Conservation (phyloP, 257 asterid genomes). For the Solanum pennellii region DNA sequence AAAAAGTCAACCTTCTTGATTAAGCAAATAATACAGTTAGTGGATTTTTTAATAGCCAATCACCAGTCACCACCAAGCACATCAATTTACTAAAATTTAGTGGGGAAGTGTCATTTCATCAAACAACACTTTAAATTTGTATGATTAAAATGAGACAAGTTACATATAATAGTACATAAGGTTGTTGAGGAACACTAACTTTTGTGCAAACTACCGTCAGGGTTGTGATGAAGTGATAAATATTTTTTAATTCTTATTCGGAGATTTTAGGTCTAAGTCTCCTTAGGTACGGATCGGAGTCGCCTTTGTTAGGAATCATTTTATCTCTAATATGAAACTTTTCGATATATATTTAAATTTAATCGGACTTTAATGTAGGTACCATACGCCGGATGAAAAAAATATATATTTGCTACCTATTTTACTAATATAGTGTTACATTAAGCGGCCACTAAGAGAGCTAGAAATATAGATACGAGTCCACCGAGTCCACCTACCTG, state of each 20-base stretch:
- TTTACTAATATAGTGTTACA: not conserved
- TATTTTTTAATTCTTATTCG: too few species aligned
- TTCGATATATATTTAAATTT: accelerated
- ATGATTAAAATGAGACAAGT: not conserved
- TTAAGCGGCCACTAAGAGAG: not conserved
- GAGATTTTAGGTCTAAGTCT: too few species aligned
- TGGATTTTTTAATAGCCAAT: not conserved
- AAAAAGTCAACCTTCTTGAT: not conserved
- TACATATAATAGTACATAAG: not conserved
- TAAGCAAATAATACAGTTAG: not conserved
- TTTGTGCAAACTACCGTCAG: not conserved
- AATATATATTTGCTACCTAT: not conserved
- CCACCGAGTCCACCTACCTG: too few species aligned
- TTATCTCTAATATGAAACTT: too few species aligned
- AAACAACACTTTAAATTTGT: not conserved
- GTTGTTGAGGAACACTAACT: not conserved
- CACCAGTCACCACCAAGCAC: not conserved
- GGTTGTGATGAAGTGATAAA: too few species aligned
- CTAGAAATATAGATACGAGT: too few species aligned
- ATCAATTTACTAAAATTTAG: not conserved
- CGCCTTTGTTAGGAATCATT: too few species aligned
- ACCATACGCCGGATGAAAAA: too few species aligned
- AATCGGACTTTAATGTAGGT: too few species aligned
- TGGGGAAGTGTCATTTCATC: not conserved
- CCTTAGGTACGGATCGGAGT: too few species aligned